Conservation (phyloP, 768 basidiomycete species). For the Podaxis carcinomalis region DNA sequence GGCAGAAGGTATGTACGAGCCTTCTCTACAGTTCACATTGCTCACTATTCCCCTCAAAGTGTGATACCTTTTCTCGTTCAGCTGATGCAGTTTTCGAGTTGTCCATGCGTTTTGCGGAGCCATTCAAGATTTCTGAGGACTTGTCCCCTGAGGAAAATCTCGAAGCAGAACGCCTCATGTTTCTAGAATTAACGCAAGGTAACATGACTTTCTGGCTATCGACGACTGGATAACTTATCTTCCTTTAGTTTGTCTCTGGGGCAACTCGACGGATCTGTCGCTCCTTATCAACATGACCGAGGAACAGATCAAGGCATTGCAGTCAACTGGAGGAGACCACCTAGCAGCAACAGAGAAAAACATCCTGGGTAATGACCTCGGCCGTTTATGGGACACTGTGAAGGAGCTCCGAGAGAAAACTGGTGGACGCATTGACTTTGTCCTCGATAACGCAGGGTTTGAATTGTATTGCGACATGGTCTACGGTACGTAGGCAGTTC, state of each 20-base stretch:
- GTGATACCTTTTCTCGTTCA: conserved; percentile 94
- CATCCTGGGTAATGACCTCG: conserved; percentile 84
- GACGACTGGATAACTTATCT: not conserved
- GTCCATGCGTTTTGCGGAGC: conserved; percentile 86
- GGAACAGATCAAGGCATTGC: conserved; percentile 94
- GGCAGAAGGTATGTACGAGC: conserved; percentile 64
- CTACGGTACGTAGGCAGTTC: conserved; percentile 50
- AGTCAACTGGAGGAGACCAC: conserved; percentile 93
- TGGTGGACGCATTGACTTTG: conserved; percentile 73
- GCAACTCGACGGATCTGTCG: conserved; percentile 94
- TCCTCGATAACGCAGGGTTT: conserved; percentile 86
- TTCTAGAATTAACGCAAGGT: conserved; percentile 92
- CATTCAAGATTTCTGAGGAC: conserved; percentile 59
- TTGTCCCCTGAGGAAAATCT: conserved; percentile 50
- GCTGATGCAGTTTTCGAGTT: conserved; percentile 90
- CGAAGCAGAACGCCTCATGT: conserved; percentile 81
- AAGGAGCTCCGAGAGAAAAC: conserved; percentile 65
- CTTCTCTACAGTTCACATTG: not conserved
- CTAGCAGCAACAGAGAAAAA: conserved; percentile 96
- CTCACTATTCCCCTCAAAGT: conserved; percentile 36
- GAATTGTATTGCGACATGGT: conserved; percentile 87
- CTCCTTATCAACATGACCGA: conserved; percentile 97
- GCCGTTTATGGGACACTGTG: conserved; percentile 69
- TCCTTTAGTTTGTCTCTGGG: conserved; percentile 83
- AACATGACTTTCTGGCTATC: not conserved